A percentile compares a stretch with the other conserved stretches of the same genome.
phyloP scores from a whole-genome alignment of 2,329 filamentous ascomycete species.

The Triangularia verruculosa region DNA sequence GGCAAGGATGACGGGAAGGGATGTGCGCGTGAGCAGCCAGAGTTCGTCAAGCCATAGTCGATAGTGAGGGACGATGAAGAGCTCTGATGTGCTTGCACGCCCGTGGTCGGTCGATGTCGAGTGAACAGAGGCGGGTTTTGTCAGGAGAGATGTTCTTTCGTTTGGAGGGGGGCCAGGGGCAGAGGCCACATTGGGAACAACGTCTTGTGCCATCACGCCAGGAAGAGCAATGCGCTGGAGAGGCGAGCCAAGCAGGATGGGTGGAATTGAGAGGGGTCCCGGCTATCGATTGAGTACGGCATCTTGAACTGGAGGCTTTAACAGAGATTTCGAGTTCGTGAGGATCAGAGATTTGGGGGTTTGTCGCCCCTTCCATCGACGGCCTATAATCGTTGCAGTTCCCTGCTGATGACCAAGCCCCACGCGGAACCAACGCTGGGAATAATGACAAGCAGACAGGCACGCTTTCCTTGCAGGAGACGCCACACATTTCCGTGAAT shows the following conservation, averaged over 20 bases:
- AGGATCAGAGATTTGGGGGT: not conserved
- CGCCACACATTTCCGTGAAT: not conserved
- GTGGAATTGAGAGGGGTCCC: not conserved
- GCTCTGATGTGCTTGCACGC: not conserved
- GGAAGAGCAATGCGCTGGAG: not conserved
- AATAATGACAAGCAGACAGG: not conserved
- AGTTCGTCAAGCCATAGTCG: constrained; percentile 54
- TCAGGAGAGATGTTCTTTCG: constrained; percentile 3
- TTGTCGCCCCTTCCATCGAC: not conserved
- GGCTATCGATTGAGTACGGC: not conserved
- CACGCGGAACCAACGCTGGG: not conserved
- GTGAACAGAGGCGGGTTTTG: not conserved
- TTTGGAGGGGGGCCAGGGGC: not conserved
- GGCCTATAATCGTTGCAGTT: not conserved
- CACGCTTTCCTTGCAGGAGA: not conserved
- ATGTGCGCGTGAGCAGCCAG: constrained; percentile 64
- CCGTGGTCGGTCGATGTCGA: not conserved
- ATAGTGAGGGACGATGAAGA: not conserved
- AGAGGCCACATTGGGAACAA: not conserved
- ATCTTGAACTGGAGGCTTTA: not conserved
- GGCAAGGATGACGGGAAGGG: constrained; percentile 75
- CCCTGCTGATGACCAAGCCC: not conserved
- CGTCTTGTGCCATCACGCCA: not conserved
- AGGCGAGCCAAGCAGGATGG: not conserved
- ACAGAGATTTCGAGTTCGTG: not conserved